A percentile compares a stretch with the other conserved stretches of the same genome.
Evolutionary conservation across 1,139 yeast genomes (phyloP).

Genomic region (Candida neerlandica): DNA sequence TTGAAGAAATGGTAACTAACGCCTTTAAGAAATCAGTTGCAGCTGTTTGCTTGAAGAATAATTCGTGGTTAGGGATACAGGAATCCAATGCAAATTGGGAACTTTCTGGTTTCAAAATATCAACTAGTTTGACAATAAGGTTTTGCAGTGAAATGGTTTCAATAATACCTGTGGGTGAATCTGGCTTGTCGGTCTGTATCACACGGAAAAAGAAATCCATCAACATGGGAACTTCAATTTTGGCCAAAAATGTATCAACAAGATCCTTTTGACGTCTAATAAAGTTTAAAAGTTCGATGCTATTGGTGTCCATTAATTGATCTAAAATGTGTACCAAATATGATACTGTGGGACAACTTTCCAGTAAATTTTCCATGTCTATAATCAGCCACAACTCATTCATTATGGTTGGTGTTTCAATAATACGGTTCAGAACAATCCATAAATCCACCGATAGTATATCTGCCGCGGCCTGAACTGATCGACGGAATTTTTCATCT

Average conservation of each 20-base stretch:
- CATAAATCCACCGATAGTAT: constrained; percentile 46
- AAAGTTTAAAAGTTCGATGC: constrained; percentile 54
- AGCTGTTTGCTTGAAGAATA: constrained; percentile 79
- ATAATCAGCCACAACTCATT: constrained; percentile 47
- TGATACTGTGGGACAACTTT: constrained; percentile 43
- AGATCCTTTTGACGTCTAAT: constrained; percentile 52
- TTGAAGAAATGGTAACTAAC: constrained; percentile 88
- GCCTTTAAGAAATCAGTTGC: constrained; percentile 96
- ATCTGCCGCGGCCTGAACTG: constrained; percentile 46
- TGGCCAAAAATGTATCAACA: constrained; percentile 56
- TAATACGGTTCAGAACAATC: constrained; percentile 48
- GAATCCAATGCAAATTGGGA: constrained; percentile 29
- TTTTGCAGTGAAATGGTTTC: constrained; percentile 53
- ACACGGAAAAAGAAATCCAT: constrained; percentile 59
- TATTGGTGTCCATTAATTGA: constrained; percentile 49
- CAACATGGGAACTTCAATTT: constrained; percentile 60
- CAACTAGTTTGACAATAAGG: constrained; percentile 54
- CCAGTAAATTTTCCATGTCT: constrained; percentile 38
- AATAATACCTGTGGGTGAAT: constrained; percentile 63
- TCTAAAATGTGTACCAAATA: constrained; percentile 47
- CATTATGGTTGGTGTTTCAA: constrained; percentile 47
- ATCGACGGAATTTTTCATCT: constrained; percentile 43
- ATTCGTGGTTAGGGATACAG: constrained; percentile 33
- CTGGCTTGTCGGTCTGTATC: constrained; percentile 67
- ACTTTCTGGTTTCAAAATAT: constrained; percentile 50